These are phyloP conservation scores for Didymella pomorum DNA, from an alignment of 2,329 filamentous ascomycete species.

Conservation along the genomic window DNA sequence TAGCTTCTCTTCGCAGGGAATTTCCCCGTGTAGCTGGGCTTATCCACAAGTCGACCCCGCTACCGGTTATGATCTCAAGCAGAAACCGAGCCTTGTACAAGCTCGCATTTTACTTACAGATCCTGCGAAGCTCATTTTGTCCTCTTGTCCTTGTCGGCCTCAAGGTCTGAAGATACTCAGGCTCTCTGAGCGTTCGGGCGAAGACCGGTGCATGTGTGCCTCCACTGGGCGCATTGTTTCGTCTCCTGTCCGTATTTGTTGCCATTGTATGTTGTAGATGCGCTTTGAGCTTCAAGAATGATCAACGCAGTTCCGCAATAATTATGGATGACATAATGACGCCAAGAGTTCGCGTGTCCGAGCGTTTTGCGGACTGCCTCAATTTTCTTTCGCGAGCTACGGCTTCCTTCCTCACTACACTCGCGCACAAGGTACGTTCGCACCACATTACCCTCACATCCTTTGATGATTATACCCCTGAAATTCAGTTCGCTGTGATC, in stretches of 20 bases:
- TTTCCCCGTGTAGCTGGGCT: no score
- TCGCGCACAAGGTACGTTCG: slow-evolving; percentile 37
- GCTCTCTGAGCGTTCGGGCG: slow-evolving; percentile 59
- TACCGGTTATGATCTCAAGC: not conserved
- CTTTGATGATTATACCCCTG: slow-evolving; percentile 61
- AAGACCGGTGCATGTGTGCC: slow-evolving; percentile 79
- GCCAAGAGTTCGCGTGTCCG: slow-evolving; percentile 39
- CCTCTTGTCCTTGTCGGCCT: slow-evolving; percentile 66
- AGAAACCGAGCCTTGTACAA: not conserved
- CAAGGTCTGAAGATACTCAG: slow-evolving; percentile 54
- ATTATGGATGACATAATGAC: slow-evolving; percentile 36
- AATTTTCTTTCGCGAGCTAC: slow-evolving; percentile 37
- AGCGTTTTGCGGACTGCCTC: slow-evolving; percentile 23
- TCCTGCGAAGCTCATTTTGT: slow-evolving; percentile 78
- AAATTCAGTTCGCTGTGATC: slow-evolving; percentile 63
- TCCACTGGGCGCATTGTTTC: slow-evolving; percentile 86
- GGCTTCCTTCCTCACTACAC: slow-evolving; percentile 32
- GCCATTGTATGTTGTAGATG: slow-evolving; percentile 27
- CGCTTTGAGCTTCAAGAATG: slow-evolving; percentile 15
- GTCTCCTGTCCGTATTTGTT: slow-evolving; percentile 71
- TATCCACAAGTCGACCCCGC: no score
- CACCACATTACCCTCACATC: slow-evolving; percentile 1
- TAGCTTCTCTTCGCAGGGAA: slow-evolving; percentile 21
- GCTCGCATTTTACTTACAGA: slow-evolving; percentile 69
- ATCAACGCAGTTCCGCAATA: slow-evolving; percentile 22